Conservation (phyloP, 805 yeast species). For the Jamesozyma spencerorum region DNA sequence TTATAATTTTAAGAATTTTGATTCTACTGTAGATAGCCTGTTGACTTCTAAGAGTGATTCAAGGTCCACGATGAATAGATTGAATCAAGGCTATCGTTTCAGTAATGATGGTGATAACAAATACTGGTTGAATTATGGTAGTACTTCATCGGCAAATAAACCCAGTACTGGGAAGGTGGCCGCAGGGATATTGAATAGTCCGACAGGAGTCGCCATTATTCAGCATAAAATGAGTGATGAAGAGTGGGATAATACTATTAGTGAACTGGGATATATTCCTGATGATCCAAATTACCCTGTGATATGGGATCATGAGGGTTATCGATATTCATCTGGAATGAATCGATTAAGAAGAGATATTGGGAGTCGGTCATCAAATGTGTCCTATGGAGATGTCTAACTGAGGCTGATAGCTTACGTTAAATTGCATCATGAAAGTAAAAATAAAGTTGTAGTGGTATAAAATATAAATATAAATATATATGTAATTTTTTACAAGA, state of each 20-base stretch:
- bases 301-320: constrained; percentile 22
- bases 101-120: constrained; percentile 67
- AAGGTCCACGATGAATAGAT: constrained; percentile 52
- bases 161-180: no score
- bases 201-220: no score
- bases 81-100: constrained; percentile 77
- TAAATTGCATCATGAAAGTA: no score
- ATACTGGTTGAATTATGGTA: constrained; percentile 57
- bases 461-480: no score
- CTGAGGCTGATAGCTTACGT: neutral
- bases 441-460: no score
- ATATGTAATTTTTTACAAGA: no score
- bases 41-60: constrained; percentile 61
- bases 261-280: constrained; percentile 17
- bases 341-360: constrained; percentile 15
- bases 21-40: constrained; percentile 46
- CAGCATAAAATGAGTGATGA: constrained; percentile 7
- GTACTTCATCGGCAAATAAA: constrained; percentile 2
- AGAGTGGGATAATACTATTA: constrained; percentile 21
- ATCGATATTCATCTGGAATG: constrained; percentile 21
- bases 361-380: constrained; percentile 8
- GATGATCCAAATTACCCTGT: constrained; percentile 30
- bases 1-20: constrained; percentile 77
- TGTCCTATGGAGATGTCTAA: no score
- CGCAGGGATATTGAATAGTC: no score